Conservation (phyloP, 768 basidiomycete genomes). For the Hypholoma sublateritium region DNA sequence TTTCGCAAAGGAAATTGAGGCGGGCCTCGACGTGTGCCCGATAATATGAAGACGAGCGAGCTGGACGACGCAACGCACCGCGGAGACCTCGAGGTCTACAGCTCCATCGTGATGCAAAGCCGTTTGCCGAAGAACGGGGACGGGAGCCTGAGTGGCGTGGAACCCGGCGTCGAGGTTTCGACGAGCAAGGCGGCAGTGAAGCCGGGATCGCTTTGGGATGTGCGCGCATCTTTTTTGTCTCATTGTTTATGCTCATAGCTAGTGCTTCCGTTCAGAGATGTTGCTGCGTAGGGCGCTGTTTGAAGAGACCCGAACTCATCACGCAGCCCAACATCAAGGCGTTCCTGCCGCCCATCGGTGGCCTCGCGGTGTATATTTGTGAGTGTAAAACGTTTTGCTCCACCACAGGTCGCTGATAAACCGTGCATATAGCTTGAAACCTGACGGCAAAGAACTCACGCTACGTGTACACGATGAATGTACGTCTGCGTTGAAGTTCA, state of each 20-base stretch:
- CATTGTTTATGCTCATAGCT: not conserved
- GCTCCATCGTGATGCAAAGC: conserved; percentile 76
- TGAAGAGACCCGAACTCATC: conserved; percentile 95
- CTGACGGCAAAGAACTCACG: conserved; percentile 81
- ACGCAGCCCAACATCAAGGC: conserved; percentile 95
- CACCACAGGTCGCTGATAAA: not conserved
- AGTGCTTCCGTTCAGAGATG: conserved; percentile 63
- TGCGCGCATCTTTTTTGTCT: conserved; percentile 34
- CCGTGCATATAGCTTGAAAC: conserved; percentile 63
- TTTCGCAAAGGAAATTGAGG: conserved; percentile 61
- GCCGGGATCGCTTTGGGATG: conserved; percentile 94
- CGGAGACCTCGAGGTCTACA: conserved; percentile 77
- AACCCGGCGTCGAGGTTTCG: conserved; percentile 83
- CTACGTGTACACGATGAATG: conserved; percentile 95
- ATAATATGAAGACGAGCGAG: conserved; percentile 96
- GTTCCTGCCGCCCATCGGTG: conserved; percentile 94
- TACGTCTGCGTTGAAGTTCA: conserved; percentile 25
- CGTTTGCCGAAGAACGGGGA: conserved; percentile 62
- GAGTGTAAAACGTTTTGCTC: conserved; percentile 13
- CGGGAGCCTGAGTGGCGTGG: conserved; percentile 51
- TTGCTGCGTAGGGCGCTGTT: conserved; percentile 89
- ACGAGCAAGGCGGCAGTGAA: conserved; percentile 95
- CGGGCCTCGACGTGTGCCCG: conserved; percentile 83
- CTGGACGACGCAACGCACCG: conserved; percentile 77
- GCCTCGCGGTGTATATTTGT: conserved; percentile 92